Evolutionary conservation across 768 basidiomycete species (phyloP).

Genomic region (Paxillus involutus): DNA sequence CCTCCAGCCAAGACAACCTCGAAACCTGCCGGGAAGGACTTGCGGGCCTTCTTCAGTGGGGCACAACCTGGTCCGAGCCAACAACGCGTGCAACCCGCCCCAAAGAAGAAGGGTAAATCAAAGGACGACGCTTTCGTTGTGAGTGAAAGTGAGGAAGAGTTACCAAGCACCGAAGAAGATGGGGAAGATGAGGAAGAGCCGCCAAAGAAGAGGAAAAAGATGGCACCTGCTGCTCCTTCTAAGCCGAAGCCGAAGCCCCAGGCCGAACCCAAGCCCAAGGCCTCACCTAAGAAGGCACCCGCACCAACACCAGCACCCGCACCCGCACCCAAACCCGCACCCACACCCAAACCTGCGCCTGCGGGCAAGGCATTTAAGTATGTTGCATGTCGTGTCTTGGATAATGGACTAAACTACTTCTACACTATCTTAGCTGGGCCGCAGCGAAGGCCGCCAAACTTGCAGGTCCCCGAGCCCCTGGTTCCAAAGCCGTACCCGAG

Average conservation of each 20-base stretch:
- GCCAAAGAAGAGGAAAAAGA: slow-evolving; percentile 9
- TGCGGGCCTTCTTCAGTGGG: slow-evolving; percentile 41
- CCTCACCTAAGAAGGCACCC: slow-evolving; percentile 9
- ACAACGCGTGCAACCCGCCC: neutral
- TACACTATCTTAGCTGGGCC: slow-evolving; percentile 39
- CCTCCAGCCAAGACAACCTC: neutral
- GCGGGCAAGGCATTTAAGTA: slow-evolving; percentile 26
- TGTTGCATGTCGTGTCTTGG: neutral
- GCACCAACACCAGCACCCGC: neutral
- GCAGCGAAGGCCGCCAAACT: slow-evolving; percentile 59
- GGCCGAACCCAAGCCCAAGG: slow-evolving; percentile 10
- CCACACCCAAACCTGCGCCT: neutral
- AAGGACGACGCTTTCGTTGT: slow-evolving; percentile 35
- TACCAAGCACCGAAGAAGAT: slow-evolving; percentile 18
- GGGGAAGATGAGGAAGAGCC: slow-evolving; percentile 11
- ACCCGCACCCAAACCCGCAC: no score
- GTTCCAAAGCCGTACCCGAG: slow-evolving; percentile 62
- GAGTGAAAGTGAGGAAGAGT: slow-evolving; percentile 26
- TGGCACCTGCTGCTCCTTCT: slow-evolving; percentile 1
- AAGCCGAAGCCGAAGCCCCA: slow-evolving; percentile 9
- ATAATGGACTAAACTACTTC: neutral
- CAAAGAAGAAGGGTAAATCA: slow-evolving; percentile 8
- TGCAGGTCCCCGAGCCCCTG: slow-evolving; percentile 56
- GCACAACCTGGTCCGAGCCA: slow-evolving; percentile 7
- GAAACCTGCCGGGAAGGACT: slow-evolving; percentile 31